Base-by-base conservation (phyloP, 495 filamentous ascomycete genomes). In the Neurospora intermedia region DNA sequence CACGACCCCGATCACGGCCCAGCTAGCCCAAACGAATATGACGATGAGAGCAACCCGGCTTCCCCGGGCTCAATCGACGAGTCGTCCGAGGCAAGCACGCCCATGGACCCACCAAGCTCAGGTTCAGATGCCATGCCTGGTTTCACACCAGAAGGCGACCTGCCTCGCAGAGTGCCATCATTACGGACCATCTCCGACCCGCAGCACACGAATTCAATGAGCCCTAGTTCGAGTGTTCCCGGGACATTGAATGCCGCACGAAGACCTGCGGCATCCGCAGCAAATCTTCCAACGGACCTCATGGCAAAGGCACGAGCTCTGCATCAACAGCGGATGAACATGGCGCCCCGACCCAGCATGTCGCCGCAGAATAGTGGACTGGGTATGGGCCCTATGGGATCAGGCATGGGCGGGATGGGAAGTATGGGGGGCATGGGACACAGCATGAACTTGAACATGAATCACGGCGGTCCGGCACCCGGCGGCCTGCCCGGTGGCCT, bases 291-390 rank as follows among this genome's bases (percentile, higher is more conserved):
- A 48, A 89, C 91, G 80, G 93, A 96, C 74, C 89, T 98, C 74
- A 88, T 92, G 83, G 92, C 90, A 43, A 94, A 91, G 76, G 91
- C 95, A 85, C 89, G 89, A 75, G 92, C 91, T 3, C 75, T 83
- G 10, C 80, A 81, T 69, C 78, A 82, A 54, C 82, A 77, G 69
- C 81, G 75, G 27, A 80, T 76, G 79, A 77, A 73, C 38, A 79
- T 78, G 75, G 73, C 78, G 5, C 69, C n/a, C 70, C 76, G 74
- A 43, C 70, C 77, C 4, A n/a, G n/a, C 20, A 69, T 76, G 48
- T 70, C 71, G 10, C 45, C 71, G 7, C 73, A 71, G 23, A 39
- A 31, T 6, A 70, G 72, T 20, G 70, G 66, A 11, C 41, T 74
- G 10, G 69, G 74, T 23, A 40, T 71, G 2, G 23, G 27, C 48